These are phyloP conservation scores for Candida nonsorbophila DNA, from an alignment of 805 yeast species.

Conservation along the genomic window DNA sequence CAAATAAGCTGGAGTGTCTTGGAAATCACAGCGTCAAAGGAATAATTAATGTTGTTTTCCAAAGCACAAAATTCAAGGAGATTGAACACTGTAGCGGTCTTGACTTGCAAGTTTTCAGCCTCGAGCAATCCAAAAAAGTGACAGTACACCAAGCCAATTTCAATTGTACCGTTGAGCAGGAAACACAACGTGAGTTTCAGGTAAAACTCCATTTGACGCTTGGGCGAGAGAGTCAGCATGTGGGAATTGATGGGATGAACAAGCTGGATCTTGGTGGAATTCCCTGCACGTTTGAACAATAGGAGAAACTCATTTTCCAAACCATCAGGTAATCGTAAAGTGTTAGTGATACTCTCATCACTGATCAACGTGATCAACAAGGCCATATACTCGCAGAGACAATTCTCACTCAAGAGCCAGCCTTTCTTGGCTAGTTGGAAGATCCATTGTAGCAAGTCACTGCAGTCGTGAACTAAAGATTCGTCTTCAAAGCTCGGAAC, in stretches of 20 bases:
- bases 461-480: too few relatives aligned
- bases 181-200: conserved; percentile 2
- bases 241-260: conserved; percentile 6
- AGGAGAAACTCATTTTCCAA: too few relatives aligned
- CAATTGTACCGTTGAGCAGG: not conserved
- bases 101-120: conserved; percentile 3
- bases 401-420: too few relatives aligned
- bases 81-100: conserved; percentile 5
- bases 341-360: too few relatives aligned
- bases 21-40: not conserved
- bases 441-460: too few relatives aligned
- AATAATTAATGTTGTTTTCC: conserved; percentile 1
- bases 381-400: too few relatives aligned
- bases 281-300: too few relatives aligned
- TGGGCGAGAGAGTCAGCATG: not conserved
- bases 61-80: conserved; percentile 6
- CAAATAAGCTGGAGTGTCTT: conserved; percentile 2
- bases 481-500: too few relatives aligned
- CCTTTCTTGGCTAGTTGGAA: too few relatives aligned
- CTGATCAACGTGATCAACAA: too few relatives aligned
- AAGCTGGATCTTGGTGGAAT: too few relatives aligned
- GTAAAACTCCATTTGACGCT: conserved; percentile 6
- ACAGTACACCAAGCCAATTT: conserved; percentile 6
- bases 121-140: conserved; percentile 5
- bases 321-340: too few relatives aligned